phyloP scores from a whole-genome alignment of 352 stramenopile species.

The Globisporangium acanthophoron region DNA sequence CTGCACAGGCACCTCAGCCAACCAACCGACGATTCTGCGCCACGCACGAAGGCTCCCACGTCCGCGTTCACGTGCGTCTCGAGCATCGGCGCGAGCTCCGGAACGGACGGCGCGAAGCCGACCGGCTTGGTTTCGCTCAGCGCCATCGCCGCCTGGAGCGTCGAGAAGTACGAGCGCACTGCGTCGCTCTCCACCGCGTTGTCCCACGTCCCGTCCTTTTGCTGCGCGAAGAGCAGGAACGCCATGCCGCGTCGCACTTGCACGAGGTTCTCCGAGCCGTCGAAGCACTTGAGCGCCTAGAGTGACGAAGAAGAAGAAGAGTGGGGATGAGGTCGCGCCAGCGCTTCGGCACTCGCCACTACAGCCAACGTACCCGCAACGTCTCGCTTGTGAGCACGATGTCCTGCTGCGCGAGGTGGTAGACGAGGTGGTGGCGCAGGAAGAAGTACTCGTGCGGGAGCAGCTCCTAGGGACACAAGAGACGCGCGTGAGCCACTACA shows the following conservation, averaged over 20 bases:
- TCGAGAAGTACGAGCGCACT: slow-evolving; percentile 38
- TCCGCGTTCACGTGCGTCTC: slow-evolving; percentile 62
- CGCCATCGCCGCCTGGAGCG: slow-evolving; percentile 41
- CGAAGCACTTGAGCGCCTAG: slow-evolving; percentile 70
- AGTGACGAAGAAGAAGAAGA: background rate
- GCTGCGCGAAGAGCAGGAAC: slow-evolving; percentile 58
- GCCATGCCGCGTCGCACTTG: slow-evolving; percentile 61
- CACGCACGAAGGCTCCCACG: slow-evolving; percentile 15
- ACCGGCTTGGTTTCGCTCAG: slow-evolving; percentile 35
- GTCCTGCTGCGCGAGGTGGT: slow-evolving; percentile 75
- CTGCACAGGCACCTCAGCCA: background rate
- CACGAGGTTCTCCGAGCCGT: slow-evolving; percentile 61
- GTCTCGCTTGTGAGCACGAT: slow-evolving; percentile 62
- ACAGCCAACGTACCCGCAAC: slow-evolving; percentile 35
- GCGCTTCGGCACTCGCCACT: no score
- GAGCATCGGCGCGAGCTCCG: slow-evolving; percentile 39
- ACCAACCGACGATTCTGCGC: background rate
- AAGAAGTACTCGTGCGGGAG: slow-evolving; percentile 91
- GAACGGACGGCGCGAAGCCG: slow-evolving; percentile 64
- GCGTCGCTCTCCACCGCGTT: slow-evolving; percentile 16
- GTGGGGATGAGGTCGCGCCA: no score
- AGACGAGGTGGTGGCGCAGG: slow-evolving; percentile 75
- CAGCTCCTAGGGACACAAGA: slow-evolving; percentile 43
- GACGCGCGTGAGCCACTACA: background rate
- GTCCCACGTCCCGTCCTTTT: slow-evolving; percentile 53